Evolutionary conservation across 495 filamentous ascomycete species (phyloP).

Genomic region (Penicillium subrubescens): DNA sequence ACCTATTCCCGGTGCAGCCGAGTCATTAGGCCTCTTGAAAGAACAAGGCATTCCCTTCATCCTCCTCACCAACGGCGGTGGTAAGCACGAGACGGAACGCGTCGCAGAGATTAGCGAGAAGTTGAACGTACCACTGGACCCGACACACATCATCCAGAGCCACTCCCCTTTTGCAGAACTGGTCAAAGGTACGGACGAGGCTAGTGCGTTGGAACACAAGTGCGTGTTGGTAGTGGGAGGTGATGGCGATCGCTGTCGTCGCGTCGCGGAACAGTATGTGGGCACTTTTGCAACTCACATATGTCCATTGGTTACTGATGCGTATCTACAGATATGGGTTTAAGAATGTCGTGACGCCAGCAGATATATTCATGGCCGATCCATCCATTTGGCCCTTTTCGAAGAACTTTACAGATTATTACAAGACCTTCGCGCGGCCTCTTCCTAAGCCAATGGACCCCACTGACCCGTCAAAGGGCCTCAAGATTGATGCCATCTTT

Average conservation of each 20-base stretch:
- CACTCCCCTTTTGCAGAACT: conserved; percentile 77
- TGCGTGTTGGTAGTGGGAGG: conserved; percentile 82
- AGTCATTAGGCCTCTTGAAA: conserved; percentile 72
- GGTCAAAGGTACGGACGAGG: conserved; percentile 41
- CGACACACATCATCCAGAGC: conserved; percentile 74
- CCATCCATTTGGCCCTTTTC: conserved; percentile 83
- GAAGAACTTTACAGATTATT: conserved; percentile 58
- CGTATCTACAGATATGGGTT: conserved; percentile 71
- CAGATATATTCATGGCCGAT: conserved; percentile 74
- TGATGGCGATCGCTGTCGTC: conserved; percentile 71
- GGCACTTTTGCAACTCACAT: not conserved
- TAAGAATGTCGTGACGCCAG: conserved; percentile 78
- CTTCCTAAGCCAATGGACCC: conserved; percentile 47
- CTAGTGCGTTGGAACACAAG: conserved; percentile 60
- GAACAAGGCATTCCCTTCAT: conserved; percentile 75
- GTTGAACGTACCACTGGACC: conserved; percentile 60
- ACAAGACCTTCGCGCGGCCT: conserved; percentile 62
- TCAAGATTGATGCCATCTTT: conserved; percentile 83
- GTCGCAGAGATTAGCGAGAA: conserved; percentile 68
- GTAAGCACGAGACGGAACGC: conserved; percentile 71
- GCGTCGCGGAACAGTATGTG: conserved; percentile 65
- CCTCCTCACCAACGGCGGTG: conserved; percentile 87
- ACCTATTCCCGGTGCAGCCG: conserved; percentile 78
- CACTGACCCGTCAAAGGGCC: conserved; percentile 42
- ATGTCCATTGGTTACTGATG: not conserved